Conservation (phyloP, 1,284 basidiomycete species). For the Pyrrhoderma noxium region DNA sequence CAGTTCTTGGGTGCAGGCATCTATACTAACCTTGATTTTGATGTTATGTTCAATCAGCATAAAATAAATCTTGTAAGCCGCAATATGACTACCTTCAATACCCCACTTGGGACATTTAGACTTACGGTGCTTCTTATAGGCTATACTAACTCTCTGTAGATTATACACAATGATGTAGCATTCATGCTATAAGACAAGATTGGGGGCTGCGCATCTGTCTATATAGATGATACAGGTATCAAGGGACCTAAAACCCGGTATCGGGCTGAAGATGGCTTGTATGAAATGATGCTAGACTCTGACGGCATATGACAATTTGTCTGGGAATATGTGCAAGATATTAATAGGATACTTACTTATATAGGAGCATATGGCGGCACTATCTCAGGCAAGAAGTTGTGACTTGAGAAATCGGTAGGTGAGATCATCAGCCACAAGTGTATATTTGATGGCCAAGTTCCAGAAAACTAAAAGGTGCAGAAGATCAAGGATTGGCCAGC, state of each 20-base stretch:
- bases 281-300: constrained; percentile 25
- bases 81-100: constrained; percentile 22
- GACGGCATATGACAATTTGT: constrained; percentile 30
- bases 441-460: constrained; percentile 16
- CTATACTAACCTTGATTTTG: constrained; percentile 30
- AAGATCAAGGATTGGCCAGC: constrained; percentile 27
- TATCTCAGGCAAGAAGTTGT: constrained; percentile 21
- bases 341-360: constrained; percentile 26
- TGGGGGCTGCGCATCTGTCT: constrained; percentile 23
- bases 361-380: constrained; percentile 21
- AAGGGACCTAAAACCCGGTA: constrained; percentile 17
- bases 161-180: constrained; percentile 31
- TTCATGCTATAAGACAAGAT: constrained; percentile 28
- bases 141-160: constrained; percentile 30
- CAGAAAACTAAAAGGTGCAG: constrained; percentile 19
- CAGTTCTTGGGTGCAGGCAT: constrained; percentile 25
- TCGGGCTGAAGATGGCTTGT: constrained; percentile 22
- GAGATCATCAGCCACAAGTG: constrained; percentile 22
- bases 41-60: constrained; percentile 26
- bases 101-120: constrained; percentile 26
- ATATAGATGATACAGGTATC: constrained; percentile 21
- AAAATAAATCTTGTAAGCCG: constrained; percentile 16
- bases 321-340: constrained; percentile 29
- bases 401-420: constrained; percentile 17
- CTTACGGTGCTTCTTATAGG: constrained; percentile 30